Evolutionary conservation across 2,329 filamentous ascomycete genomes (phyloP).

Genomic region (Fusarium albosuccineum): DNA sequence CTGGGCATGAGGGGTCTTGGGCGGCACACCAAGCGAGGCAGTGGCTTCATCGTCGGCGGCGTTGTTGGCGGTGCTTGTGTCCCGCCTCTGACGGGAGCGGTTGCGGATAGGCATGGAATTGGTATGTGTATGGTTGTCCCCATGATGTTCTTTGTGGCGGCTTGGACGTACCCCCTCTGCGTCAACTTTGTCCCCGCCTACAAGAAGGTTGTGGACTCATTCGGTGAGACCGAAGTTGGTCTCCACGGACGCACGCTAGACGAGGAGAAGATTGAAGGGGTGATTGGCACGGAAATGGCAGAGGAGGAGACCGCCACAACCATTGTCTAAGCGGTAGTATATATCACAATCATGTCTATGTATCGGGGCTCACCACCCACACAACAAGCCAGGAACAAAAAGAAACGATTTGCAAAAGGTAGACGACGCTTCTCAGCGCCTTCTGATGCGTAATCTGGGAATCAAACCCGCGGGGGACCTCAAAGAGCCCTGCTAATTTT

Average conservation of each 20-base stretch:
- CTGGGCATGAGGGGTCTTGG: conserved; percentile 82
- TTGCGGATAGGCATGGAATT: conserved; percentile 72
- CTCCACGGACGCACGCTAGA: conserved; percentile 47
- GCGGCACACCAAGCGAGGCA: conserved; percentile 81
- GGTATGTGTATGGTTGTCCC: conserved; percentile 76
- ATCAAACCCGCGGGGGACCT: no score
- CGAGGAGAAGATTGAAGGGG: conserved; percentile 44
- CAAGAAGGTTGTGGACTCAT: conserved; percentile 71
- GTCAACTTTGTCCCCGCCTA: conserved; percentile 78
- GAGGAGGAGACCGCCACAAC: conserved; percentile 30
- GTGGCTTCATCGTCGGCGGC: conserved; percentile 76
- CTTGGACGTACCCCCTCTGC: conserved; percentile 68
- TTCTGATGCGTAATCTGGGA: conserved; percentile 28
- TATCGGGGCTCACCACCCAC: not conserved
- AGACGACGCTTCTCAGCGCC: not conserved
- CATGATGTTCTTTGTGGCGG: conserved; percentile 68
- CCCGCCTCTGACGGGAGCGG: conserved; percentile 77
- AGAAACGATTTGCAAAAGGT: not conserved
- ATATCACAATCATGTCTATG: not conserved
- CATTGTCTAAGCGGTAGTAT: not conserved
- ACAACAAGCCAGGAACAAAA: conserved; percentile 5
- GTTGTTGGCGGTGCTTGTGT: conserved; percentile 81
- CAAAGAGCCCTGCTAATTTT: no score
- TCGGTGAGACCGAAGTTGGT: conserved; percentile 61
- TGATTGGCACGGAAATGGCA: not conserved